phyloP scores from a whole-genome alignment of 306 rosid genomes.

The Fragaria nilgerrensis region DNA sequence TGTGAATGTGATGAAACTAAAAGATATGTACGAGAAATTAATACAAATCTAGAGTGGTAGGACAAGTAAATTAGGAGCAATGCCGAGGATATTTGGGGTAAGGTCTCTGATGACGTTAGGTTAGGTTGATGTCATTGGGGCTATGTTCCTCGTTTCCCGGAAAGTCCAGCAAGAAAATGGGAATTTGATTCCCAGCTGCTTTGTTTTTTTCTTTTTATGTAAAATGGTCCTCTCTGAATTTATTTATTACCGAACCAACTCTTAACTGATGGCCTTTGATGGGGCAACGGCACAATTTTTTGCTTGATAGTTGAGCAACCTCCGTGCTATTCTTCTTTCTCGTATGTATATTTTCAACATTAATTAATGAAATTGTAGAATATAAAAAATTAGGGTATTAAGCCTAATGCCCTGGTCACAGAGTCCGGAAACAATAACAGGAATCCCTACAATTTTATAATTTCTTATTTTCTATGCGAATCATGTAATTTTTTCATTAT shows the following conservation, averaged over 20 bases:
- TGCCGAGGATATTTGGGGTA: neutral
- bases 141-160: slow-evolving; percentile 22
- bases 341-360: no score
- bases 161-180: slow-evolving; percentile 4
- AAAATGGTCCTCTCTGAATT: neutral
- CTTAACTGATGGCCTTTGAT: neutral
- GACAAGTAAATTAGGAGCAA: slow-evolving; percentile 4
- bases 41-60: neutral
- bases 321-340: neutral
- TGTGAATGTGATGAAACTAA: slow-evolving; percentile 10
- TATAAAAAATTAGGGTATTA: no score
- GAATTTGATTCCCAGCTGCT: neutral
- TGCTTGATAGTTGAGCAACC: neutral
- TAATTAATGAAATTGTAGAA: no score
- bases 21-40: neutral
- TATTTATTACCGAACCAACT: neutral
- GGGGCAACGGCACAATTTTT: neutral
- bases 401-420: no score
- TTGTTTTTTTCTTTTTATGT: neutral
- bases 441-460: no score
- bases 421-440: fast-evolving
- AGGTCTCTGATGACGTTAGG: neutral
- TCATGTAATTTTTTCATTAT: no score
- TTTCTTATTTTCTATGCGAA: no score
- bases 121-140: neutral